Percentiles rank a stretch among this genome's conserved stretches.
These are phyloP conservation scores for Flaveria linearis DNA, from an alignment of 129 eudicot genomes.

Conservation along the genomic window DNA sequence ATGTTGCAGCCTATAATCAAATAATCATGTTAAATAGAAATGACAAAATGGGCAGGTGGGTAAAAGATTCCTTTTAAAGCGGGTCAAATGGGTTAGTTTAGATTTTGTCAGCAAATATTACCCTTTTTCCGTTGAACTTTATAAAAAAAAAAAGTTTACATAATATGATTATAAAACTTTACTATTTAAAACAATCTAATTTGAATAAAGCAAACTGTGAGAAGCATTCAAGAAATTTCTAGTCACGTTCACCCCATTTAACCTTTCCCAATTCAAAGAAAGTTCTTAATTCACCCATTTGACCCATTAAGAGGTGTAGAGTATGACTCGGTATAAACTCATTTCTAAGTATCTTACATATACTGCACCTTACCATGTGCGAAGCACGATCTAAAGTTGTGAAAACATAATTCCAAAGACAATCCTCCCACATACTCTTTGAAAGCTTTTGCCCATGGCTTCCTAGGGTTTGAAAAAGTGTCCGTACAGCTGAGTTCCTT, in stretches of 20 bases:
- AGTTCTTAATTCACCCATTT: background rate
- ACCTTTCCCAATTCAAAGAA: background rate
- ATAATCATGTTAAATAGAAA: slow-evolving; percentile 14
- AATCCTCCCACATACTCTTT: slow-evolving; percentile 96
- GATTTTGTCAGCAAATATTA: no score
- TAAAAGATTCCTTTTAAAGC: no score
- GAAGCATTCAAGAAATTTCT: background rate
- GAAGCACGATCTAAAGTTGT: slow-evolving; percentile 91
- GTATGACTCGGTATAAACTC: background rate
- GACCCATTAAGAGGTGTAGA: background rate
- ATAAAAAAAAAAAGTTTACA: background rate
- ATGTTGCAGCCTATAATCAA: slow-evolving; percentile 80
- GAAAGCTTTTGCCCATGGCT: slow-evolving; percentile 99
- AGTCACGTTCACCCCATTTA: background rate
- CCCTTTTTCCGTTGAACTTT: background rate
- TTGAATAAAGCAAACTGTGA: background rate
- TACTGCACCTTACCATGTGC: slow-evolving; percentile 68
- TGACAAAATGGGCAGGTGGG: background rate
- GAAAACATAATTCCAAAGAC: slow-evolving; percentile 93
- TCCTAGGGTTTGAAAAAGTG: slow-evolving; percentile 96
- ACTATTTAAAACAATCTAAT: background rate
- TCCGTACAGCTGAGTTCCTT: slow-evolving; percentile 90
- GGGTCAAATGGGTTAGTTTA: background rate
- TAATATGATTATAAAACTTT: background rate
- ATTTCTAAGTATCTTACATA: background rate